These are phyloP conservation scores for Nicotiana undulata DNA, from an alignment of 257 asterid species.

Conservation along the genomic window DNA sequence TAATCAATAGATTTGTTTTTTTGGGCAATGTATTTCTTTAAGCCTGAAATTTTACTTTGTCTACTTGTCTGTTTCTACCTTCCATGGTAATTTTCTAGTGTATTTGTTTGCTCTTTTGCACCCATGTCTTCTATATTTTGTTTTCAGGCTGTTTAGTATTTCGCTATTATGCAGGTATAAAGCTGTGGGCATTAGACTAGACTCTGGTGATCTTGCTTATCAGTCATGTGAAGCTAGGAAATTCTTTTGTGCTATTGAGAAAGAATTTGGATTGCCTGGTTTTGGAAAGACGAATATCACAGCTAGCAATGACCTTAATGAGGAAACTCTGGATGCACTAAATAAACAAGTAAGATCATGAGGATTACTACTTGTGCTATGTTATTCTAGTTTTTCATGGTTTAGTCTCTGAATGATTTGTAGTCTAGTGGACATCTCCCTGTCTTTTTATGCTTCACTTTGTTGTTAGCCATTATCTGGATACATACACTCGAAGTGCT, in stretches of 20 bases:
- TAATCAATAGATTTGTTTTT: background rate
- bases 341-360: slow-evolving; percentile 74
- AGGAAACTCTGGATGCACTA: slow-evolving; percentile 91
- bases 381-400: background rate
- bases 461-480: background rate
- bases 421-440: background rate
- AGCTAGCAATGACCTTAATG: slow-evolving; percentile 96
- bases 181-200: slow-evolving; percentile 85
- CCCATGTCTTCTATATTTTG: background rate
- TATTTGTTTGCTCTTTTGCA: background rate
- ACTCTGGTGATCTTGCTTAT: slow-evolving; percentile 98
- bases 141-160: slow-evolving; percentile 6
- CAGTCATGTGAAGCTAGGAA: slow-evolving; percentile 70
- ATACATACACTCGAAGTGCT: background rate
- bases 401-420: background rate
- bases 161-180: slow-evolving; percentile 52
- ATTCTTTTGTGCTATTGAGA: slow-evolving; percentile 60
- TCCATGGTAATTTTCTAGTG: background rate
- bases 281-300: slow-evolving; percentile 76
- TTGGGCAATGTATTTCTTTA: background rate
- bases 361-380: background rate
- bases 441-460: background rate
- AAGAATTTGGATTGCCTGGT: slow-evolving; percentile 54
- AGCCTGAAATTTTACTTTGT: background rate
- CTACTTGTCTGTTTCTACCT: background rate